Evolutionary conservation across 176 grass and related monocot species (phyloP).

Genomic region (Eremochloa ophiuroides): DNA sequence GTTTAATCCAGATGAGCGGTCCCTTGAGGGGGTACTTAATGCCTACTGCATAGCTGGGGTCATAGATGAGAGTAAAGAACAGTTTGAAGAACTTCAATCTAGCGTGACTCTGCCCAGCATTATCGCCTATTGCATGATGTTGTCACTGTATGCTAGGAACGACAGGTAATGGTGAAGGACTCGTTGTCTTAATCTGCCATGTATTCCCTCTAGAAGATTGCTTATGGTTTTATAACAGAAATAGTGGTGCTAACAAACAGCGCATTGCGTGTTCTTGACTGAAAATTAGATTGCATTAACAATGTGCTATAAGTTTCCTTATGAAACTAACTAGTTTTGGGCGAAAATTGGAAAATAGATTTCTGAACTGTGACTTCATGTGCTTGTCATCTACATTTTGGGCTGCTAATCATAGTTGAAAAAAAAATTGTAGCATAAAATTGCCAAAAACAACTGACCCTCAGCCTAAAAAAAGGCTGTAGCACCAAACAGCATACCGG

Average conservation of each 20-base stretch:
- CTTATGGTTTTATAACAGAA: background rate
- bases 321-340: background rate
- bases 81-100: conserved; percentile 79
- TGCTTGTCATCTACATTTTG: background rate
- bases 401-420: conserved; percentile 14
- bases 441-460: background rate
- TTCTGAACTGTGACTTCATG: background rate
- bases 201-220: conserved; percentile 1
- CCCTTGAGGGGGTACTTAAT: conserved; percentile 78
- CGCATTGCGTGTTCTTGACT: background rate
- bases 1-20: conserved; percentile 75
- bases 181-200: background rate
- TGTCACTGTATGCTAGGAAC: conserved; percentile 80
- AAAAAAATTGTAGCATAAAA: background rate
- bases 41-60: conserved; percentile 87
- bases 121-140: conserved; percentile 83
- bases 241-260: background rate
- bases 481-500: background rate
- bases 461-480: background rate
- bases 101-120: conserved; percentile 54
- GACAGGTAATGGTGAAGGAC: conserved; percentile 61
- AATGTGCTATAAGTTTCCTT: background rate
- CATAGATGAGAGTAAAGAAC: conserved; percentile 87
- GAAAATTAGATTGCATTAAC: background rate
- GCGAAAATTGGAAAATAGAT: background rate